Base-by-base conservation (phyloP, 495 filamentous ascomycete genomes). In the Penicillium daleae region DNA sequence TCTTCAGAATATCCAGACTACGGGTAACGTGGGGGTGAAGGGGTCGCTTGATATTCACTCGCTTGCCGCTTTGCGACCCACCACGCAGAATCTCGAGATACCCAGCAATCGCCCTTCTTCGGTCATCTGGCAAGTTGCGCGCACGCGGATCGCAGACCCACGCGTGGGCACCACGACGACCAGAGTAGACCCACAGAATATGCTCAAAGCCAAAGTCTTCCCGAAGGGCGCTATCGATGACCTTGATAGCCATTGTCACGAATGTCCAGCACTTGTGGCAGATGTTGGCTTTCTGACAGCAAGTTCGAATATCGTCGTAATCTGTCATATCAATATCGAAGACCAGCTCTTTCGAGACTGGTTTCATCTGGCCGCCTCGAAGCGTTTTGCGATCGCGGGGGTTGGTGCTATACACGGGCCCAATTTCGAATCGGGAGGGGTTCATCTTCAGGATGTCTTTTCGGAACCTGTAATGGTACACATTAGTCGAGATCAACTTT, bases 291-390 rank as follows among this genome's bases (percentile, higher is more conserved):
- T 93, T 92, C 60, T 88, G 85, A 74, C 95, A 99, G 77, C 95
- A 99, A 22, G 94, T 97, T 24, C 95, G 89, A 65, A 98, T 90
- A 51, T 96, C 91, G 71, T 99, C 95, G 75, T 99, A 99, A 79
- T 98, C 95, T 29, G 94, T 97, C 83, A 99, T 83, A 85, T 99
- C 95, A 66, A 99, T 97, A 88, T 99, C 95, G 78, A 99, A 98
- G 63, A 97, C 96, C 17, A 99, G 77, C 74, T 99, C 95, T 71
- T 98, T 98, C 1, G 88, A 80, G 4, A 96, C 72, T 3, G 95
- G 93, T 74, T 96, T 97, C 72, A 82, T 76, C 63, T 80, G 77
- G 3, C 75, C 77, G 13, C 73, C 71, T 46, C 88, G 86, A 6
- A 97, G 76, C 0, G 86, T 86, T 76, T 99, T 99, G 67, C 96